Conservation (phyloP, 768 basidiomycete genomes). For the Pholiota conissans region DNA sequence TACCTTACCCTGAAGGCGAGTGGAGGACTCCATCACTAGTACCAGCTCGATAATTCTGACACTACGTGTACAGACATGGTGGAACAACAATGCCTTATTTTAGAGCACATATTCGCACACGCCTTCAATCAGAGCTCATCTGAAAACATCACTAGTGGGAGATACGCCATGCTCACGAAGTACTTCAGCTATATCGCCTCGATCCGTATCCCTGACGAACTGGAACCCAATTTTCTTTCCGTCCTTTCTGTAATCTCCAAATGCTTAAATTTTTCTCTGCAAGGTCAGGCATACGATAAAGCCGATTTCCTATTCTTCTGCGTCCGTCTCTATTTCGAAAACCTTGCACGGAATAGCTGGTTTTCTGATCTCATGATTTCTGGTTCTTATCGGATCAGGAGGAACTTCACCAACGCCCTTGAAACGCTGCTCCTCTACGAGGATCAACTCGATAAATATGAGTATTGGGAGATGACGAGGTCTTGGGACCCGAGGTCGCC, state of each 20-base stretch:
- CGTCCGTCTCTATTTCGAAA: not conserved
- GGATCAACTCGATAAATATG: not conserved
- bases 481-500: not conserved
- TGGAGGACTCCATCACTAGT: not conserved
- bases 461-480: not conserved
- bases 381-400: not conserved
- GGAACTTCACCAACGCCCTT: not conserved
- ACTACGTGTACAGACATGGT: not conserved
- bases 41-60: not conserved
- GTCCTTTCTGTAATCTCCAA: not conserved
- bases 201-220: not conserved
- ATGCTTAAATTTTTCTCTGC: not conserved
- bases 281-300: not conserved
- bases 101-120: not conserved
- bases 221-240: not conserved
- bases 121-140: not conserved
- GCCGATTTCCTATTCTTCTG: constrained; percentile 5
- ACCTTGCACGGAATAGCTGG: not conserved
- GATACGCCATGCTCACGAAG: not conserved
- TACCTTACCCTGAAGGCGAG: not conserved
- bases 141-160: not conserved
- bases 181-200: not conserved
- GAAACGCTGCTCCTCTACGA: not conserved
- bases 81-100: not conserved
- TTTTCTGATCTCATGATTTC: not conserved